Conservation (phyloP, 306 rosid genomes). For the Alnus rubra region DNA sequence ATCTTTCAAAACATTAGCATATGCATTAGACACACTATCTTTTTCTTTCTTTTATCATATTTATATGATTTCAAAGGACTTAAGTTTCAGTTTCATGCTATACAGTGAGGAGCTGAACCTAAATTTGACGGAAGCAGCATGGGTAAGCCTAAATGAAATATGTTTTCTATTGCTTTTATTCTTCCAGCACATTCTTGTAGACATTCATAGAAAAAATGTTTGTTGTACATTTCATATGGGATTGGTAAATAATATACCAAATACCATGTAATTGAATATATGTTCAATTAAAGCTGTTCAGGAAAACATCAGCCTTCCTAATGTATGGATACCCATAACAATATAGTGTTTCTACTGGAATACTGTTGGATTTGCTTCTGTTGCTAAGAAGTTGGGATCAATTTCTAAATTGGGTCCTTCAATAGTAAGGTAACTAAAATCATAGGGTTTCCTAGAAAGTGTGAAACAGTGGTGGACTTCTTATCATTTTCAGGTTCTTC, state of each 20-base stretch:
- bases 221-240: neutral
- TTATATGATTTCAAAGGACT: constrained; percentile 21
- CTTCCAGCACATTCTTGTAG: constrained; percentile 15
- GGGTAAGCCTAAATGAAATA: constrained; percentile 56
- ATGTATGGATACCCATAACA: neutral
- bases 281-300: neutral
- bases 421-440: neutral
- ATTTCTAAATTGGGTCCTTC: neutral
- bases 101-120: constrained; percentile 93
- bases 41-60: neutral
- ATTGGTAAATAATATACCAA: neutral
- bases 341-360: neutral
- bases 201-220: neutral
- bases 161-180: constrained; percentile 12
- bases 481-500: no score
- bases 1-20: neutral
- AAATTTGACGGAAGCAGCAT: constrained; percentile 90
- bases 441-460: no score
- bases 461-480: no score
- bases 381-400: neutral
- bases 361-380: neutral
- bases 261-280: neutral
- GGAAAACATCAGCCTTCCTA: neutral
- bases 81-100: constrained; percentile 30
- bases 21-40: neutral